A percentile compares a stretch with the other conserved stretches of the same genome.
Evolutionary conservation across 2,329 filamentous ascomycete species (phyloP).

Genomic region (Phyllachora maydis): DNA sequence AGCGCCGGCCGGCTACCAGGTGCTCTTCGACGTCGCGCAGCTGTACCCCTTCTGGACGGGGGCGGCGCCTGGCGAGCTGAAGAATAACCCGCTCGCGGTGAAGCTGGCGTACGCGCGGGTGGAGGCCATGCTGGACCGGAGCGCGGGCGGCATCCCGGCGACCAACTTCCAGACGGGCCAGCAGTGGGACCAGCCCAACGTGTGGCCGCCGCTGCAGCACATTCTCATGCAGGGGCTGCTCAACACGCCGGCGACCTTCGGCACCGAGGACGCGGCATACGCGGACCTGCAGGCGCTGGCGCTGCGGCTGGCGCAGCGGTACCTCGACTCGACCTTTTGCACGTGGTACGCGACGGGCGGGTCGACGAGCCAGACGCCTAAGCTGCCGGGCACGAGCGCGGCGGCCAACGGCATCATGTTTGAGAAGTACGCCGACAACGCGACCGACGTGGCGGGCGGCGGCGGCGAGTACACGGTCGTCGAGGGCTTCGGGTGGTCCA

Average conservation of each 20-base stretch:
- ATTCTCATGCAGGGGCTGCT: slow-evolving; percentile 40
- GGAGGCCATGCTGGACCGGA: slow-evolving; percentile 24
- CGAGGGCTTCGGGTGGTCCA: slow-evolving; percentile 52
- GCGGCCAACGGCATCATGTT: slow-evolving; percentile 39
- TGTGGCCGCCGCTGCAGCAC: slow-evolving; percentile 49
- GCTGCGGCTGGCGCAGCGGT: slow-evolving; percentile 38
- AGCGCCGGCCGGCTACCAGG: slow-evolving; percentile 32
- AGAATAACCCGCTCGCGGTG: slow-evolving; percentile 36
- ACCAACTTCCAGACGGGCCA: slow-evolving; percentile 39
- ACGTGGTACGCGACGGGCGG: slow-evolving; percentile 50
- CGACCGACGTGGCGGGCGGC: slow-evolving; percentile 37
- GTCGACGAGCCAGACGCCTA: slow-evolving; percentile 28
- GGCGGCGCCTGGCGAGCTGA: slow-evolving; percentile 34
- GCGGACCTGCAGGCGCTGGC: slow-evolving; percentile 23
- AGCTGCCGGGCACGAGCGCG: slow-evolving; percentile 21
- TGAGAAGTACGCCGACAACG: slow-evolving; percentile 44
- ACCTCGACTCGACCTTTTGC: slow-evolving; percentile 47
- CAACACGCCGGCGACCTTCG: slow-evolving; percentile 35
- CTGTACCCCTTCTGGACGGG: slow-evolving; percentile 53
- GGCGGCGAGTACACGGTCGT: slow-evolving; percentile 52
- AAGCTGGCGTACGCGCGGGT: slow-evolving; percentile 31
- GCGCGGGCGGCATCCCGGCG: slow-evolving; percentile 36
- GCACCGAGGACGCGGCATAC: slow-evolving; percentile 29
- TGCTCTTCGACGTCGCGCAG: slow-evolving; percentile 36
- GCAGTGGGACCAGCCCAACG: slow-evolving; percentile 52